Evolutionary conservation across 176 grass and related monocot species (phyloP), one percentile per base, ranked within the genome.

Genomic region (Aegilops sharonensis): DNA sequence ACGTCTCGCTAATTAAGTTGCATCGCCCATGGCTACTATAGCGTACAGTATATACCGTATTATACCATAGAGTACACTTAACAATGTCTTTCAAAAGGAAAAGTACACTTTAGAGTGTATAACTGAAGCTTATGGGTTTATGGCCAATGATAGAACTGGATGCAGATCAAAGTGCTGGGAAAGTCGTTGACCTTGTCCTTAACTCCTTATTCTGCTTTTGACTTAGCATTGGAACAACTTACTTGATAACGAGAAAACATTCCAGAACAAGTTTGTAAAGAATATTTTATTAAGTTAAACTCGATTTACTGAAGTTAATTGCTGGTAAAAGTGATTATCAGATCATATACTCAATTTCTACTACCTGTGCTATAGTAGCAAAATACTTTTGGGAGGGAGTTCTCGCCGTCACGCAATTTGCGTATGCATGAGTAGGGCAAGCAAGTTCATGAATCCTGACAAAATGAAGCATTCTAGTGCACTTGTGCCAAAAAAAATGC

Each of bases 391-490:
- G 11, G 23, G 18, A 56, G 6, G 8, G 39, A 45, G 15, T 12
- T n/a, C 18, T 42, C 9, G 21, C 5, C 2, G 18, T 32, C 12
- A 48, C 39, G 48, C 4, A 35, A 47, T 56, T 56, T 36, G 43
- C 18, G 34, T 69, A 45, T 72, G 62, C 66, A 65, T 3, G 5
- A 42, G 12, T 32, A 24, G 30, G 25, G 2, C 77, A 69, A 21
- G 3, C 13, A 68, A 66, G 25, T n/a, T 54, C 32, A 24, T 5
- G 13, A 59, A 59, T 72, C 69, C 68, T 85, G 25, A 67, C 30
- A 83, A 83, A 86, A 78, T 30, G 50, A 72, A 72, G 25, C 25
- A 79, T 78, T 86, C 64, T 78, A 36, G 31, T 74, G 74, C 4
- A 25, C 59, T 30, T 27, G 5, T 70, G 36, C 12, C 20, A 4